Evolutionary conservation across 768 basidiomycete species (phyloP).

Genomic region (Cyclocybe cylindracea): DNA sequence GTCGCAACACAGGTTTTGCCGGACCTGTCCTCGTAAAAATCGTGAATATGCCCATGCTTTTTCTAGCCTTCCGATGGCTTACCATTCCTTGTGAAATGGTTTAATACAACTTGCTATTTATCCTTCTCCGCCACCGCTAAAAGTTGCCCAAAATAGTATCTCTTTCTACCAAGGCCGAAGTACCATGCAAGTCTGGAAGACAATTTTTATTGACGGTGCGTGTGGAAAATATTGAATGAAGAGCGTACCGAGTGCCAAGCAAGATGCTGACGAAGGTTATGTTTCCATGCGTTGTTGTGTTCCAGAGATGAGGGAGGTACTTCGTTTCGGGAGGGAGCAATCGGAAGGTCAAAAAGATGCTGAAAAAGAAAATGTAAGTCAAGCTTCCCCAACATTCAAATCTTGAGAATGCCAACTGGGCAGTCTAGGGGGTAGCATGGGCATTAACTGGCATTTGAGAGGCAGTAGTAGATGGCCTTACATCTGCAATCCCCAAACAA

Average conservation of each 20-base stretch:
- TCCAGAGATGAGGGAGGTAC: conserved; percentile 54
- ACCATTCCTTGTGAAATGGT: too few species aligned
- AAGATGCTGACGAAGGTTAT: conserved; percentile 60
- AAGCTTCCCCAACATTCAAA: too few species aligned
- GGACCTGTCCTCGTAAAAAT: too few species aligned
- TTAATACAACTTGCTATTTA: neutral
- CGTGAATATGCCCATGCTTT: too few species aligned
- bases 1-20: too few species aligned
- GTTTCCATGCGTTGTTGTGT: conserved; percentile 69
- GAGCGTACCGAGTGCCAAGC: conserved; percentile 50
- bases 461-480: conserved; percentile 5
- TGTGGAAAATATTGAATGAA: neutral
- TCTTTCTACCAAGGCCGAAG: conserved; percentile 47
- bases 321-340: conserved; percentile 56
- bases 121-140: neutral
- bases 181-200: conserved; percentile 51
- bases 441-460: neutral
- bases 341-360: conserved; percentile 53
- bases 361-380: conserved; percentile 21
- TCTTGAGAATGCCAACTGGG: conserved; percentile 4
- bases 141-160: conserved; percentile 35
- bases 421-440: conserved; percentile 1
- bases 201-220: neutral
- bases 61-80: too few species aligned
- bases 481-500: conserved; percentile 67